phyloP scores from a whole-genome alignment of 2,329 filamentous ascomycete genomes.

The Fusarium hainanense region DNA sequence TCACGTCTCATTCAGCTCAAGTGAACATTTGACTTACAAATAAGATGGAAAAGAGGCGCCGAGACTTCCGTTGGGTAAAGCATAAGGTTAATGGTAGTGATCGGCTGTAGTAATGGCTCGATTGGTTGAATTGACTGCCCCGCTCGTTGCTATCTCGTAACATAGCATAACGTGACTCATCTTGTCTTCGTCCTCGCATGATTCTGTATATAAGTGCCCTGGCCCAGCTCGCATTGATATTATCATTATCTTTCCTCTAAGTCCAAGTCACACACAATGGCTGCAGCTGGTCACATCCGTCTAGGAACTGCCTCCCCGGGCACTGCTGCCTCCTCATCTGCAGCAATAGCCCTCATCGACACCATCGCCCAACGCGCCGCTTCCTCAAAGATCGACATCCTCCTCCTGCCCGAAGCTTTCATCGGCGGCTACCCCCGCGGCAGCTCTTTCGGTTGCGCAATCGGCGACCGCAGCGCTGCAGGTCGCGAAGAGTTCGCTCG shows the following conservation, averaged over 20 bases:
- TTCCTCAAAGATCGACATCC: conserved; percentile 66
- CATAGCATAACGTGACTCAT: conserved; percentile 13
- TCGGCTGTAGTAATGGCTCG: background rate
- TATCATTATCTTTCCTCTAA: too few species aligned
- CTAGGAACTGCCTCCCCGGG: conserved; percentile 67
- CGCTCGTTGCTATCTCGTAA: conserved; percentile 20
- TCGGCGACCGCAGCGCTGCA: conserved; percentile 74
- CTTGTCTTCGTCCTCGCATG: background rate
- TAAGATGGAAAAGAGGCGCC: conserved; percentile 13
- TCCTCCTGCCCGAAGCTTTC: conserved; percentile 93
- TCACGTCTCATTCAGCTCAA: conserved; percentile 8
- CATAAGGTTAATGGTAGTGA: background rate
- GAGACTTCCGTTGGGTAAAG: background rate
- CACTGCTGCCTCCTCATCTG: conserved; percentile 60
- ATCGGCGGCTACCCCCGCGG: conserved; percentile 91
- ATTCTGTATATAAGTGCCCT: conserved; percentile 6
- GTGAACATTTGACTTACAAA: conserved; percentile 7
- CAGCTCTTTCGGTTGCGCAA: conserved; percentile 77
- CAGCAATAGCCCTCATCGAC: conserved; percentile 75
- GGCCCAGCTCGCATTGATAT: background rate
- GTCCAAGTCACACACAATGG: conserved; percentile 7
- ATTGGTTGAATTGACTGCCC: conserved; percentile 15
- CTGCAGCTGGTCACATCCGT: conserved; percentile 54
- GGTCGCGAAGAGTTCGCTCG: conserved; percentile 85
- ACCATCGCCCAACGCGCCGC: conserved; percentile 73